A percentile compares a stretch with the other conserved stretches of the same genome.
Evolutionary conservation across 768 basidiomycete genomes (phyloP).

Genomic region (Hydnomerulius pinastri): DNA sequence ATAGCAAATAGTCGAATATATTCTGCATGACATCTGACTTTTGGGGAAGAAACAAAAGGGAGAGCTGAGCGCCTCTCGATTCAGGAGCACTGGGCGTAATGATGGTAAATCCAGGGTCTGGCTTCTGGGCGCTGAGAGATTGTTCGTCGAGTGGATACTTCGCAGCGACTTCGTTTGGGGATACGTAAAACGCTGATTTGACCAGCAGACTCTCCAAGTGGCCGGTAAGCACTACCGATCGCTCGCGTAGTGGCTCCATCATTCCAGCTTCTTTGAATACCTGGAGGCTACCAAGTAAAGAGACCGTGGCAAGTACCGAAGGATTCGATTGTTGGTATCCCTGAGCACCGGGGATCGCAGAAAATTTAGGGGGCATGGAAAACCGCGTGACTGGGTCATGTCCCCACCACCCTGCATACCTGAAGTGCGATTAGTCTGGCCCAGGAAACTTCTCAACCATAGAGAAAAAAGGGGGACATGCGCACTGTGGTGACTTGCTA

Average conservation of each 20-base stretch:
- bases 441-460: constrained; percentile 3
- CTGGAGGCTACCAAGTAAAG: constrained; percentile 82
- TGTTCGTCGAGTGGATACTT: constrained; percentile 26
- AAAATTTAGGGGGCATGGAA: constrained; percentile 82
- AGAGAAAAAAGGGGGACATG: constrained; percentile 16
- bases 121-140: constrained; percentile 12
- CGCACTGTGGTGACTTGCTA: constrained; percentile 62
- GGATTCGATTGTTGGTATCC: constrained; percentile 98
- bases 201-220: constrained; percentile 66
- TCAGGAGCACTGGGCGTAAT: constrained; percentile 76
- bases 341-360: constrained; percentile 85
- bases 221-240: constrained; percentile 70
- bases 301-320: constrained; percentile 73
- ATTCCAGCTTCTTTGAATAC: constrained; percentile 80
- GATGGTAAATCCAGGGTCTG: constrained; percentile 75
- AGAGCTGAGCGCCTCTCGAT: constrained; percentile 84
- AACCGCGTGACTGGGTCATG: constrained; percentile 88
- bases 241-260: constrained; percentile 64
- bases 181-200: constrained; percentile 64
- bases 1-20: constrained; percentile 60
- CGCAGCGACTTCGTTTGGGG: constrained; percentile 36
- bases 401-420: constrained; percentile 98
- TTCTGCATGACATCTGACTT: constrained; percentile 64
- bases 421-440: constrained; percentile 33
- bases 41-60: constrained; percentile 73